Conservation (phyloP, 2,329 filamentous ascomycete genomes). For the Colletotrichum liriopes region DNA sequence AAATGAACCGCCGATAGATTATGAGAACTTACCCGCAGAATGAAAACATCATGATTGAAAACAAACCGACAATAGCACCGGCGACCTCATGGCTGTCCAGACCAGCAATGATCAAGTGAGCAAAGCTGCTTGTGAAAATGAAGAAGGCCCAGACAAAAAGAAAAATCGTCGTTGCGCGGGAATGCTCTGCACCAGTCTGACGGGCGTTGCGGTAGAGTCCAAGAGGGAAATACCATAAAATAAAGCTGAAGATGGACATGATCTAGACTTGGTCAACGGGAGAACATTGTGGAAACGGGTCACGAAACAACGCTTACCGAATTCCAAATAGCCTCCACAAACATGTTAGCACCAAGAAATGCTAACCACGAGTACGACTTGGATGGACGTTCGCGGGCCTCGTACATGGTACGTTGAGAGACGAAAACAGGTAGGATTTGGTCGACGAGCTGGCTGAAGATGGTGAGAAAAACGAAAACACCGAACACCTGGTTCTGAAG, state of each 20-base stretch:
- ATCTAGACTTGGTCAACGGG: conserved; percentile 49
- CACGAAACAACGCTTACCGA: conserved; percentile 48
- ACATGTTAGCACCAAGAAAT: conserved; percentile 75
- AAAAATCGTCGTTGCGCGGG: conserved; percentile 74
- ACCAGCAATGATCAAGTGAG: conserved; percentile 75
- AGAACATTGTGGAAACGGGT: not conserved
- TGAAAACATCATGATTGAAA: conserved; percentile 63
- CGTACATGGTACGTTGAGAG: conserved; percentile 74
- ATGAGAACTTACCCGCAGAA: conserved; percentile 62
- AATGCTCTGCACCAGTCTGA: conserved; percentile 60
- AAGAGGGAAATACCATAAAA: conserved; percentile 79
- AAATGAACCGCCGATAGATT: too few relatives aligned
- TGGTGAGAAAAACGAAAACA: conserved; percentile 76
- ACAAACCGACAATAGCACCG: conserved; percentile 59
- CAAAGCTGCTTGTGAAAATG: conserved; percentile 77
- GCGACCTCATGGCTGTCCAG: conserved; percentile 75
- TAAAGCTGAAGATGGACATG: conserved; percentile 72
- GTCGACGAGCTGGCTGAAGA: conserved; percentile 58
- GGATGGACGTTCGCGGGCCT: conserved; percentile 76
- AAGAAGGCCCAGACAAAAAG: conserved; percentile 76
- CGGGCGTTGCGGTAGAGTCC: conserved; percentile 73
- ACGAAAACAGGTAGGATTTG: conserved; percentile 79
- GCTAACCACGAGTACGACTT: conserved; percentile 78
- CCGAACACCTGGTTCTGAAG: conserved; percentile 77
- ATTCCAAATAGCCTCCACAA: conserved; percentile 79